These are phyloP conservation scores for Rubroboletus satanas DNA, from an alignment of 768 basidiomycete genomes.

Conservation along the genomic window DNA sequence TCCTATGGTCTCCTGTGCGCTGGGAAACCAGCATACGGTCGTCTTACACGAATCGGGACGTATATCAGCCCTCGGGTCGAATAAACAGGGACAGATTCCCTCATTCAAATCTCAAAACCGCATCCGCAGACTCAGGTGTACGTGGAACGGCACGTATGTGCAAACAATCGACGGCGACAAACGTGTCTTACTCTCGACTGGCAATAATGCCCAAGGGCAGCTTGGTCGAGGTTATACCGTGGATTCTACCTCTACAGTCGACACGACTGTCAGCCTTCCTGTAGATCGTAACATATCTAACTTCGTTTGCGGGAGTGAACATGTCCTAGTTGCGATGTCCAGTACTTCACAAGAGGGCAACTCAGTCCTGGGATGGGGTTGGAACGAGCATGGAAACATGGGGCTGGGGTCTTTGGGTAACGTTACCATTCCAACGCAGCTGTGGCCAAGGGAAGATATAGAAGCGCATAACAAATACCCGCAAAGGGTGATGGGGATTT, in stretches of 20 bases:
- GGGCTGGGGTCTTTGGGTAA: slow-evolving; percentile 63
- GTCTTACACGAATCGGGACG: slow-evolving; percentile 43
- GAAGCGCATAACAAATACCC: slow-evolving; percentile 4
- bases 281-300: slow-evolving; percentile 26
- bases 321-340: slow-evolving; percentile 50
- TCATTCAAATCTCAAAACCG: slow-evolving; percentile 27
- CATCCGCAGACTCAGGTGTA: slow-evolving; percentile 47
- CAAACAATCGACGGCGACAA: slow-evolving; percentile 21
- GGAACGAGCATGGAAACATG: slow-evolving; percentile 98
- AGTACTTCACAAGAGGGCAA: slow-evolving; percentile 25
- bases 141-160: slow-evolving; percentile 79
- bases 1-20: slow-evolving; percentile 32
- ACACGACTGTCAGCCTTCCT: slow-evolving; percentile 18
- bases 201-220: slow-evolving; percentile 58
- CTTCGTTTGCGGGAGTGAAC: slow-evolving; percentile 82
- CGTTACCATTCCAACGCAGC: slow-evolving; percentile 41
- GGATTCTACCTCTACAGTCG: background rate
- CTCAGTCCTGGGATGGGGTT: slow-evolving; percentile 83
- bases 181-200: slow-evolving; percentile 44
- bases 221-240: slow-evolving; percentile 43
- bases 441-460: slow-evolving; percentile 45
- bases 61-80: slow-evolving; percentile 58
- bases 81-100: slow-evolving; percentile 63
- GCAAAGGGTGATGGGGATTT: slow-evolving; percentile 17
- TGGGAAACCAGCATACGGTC: slow-evolving; percentile 55